Evolutionary conservation across 495 filamentous ascomycete genomes (phyloP).

Genomic region (Evernia prunastri): DNA sequence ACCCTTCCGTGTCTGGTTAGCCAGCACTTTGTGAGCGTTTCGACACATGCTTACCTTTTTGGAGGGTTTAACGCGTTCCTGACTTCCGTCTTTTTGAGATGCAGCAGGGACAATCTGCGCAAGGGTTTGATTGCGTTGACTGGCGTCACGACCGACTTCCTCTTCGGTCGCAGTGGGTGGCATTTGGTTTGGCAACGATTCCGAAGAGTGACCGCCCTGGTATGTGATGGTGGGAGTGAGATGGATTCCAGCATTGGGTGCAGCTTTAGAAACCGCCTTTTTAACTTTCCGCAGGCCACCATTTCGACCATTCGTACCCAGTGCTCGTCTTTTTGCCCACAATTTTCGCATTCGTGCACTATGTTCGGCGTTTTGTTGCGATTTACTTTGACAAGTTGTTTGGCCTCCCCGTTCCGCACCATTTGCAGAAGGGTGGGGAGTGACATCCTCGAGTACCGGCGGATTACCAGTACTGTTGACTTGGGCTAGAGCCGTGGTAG

Average conservation of each 20-base stretch:
- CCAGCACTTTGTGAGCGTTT: not conserved
- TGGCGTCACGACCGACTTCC: not conserved
- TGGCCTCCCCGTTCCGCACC: not conserved
- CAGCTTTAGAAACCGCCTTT: not conserved
- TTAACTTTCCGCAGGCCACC: slow-evolving; percentile 7
- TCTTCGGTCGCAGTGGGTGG: not conserved
- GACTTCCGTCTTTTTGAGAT: not conserved
- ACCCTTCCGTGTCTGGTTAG: not conserved
- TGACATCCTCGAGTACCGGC: not conserved
- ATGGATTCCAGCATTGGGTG: not conserved
- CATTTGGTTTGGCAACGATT: not conserved
- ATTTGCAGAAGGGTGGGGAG: not conserved
- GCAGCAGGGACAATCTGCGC: not conserved
- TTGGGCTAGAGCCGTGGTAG: not conserved
- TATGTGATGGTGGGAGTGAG: not conserved
- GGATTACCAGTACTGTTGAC: not conserved
- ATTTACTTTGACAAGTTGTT: not conserved
- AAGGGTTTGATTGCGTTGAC: not conserved
- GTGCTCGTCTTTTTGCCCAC: slow-evolving; percentile 12
- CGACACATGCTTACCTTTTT: not conserved
- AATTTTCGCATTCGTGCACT: slow-evolving; percentile 8
- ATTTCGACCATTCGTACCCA: slow-evolving; percentile 4
- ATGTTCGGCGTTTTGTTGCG: not conserved
- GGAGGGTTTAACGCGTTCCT: not conserved
- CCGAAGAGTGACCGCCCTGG: not conserved